Evolutionary conservation across 257 asterid species (phyloP), one percentile per base, ranked within the genome.

Genomic region (Penstemon newberryi): DNA sequence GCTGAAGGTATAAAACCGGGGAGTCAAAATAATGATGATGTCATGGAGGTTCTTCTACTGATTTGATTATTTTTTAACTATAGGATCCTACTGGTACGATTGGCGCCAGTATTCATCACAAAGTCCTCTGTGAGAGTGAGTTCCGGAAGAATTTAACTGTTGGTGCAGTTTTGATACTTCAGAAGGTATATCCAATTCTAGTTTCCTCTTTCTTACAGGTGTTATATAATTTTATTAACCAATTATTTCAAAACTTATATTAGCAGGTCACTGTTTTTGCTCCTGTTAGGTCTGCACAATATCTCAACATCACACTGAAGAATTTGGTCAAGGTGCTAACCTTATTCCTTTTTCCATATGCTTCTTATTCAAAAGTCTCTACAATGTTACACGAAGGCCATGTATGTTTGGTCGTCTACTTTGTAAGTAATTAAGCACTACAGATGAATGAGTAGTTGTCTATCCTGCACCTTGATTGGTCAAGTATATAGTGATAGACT

Each of bases 31-130:
- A 19, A 45, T 55, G 47, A 55, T 59, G 39, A 9, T 56, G 54
- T 25, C 15, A 12, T 19, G 56, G 59, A 71, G 63, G 61, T 37
- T 69, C 43, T 57, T 56, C 61, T 67, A 64, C 81, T 86, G 70
- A 84, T 62, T 72, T 54, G 37, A 37, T 72, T 54, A 40, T 64
- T 45, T 66, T 53, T 65, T 37, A 68, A 71, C 25, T 72, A 40
- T 80, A 93, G 99, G 97, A 94, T 71, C 99, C 95, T 37, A 87
- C 99, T 0, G 99, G 97, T 72, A 83, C 85, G 38, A 77, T 89
- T 79, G 86, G 83, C 73, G 97, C 95, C 68, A 88, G 78, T 72
- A 76, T 94, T 78, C 99, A 90, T 83, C 93, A 85, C 77, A 87
- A 81, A 74, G 90, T 88, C 73, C 84, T 89, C 52, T 71, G 80